Base-by-base conservation (phyloP, 2,329 filamentous ascomycete species). In the Hymenotorrendiella dingleyae region DNA sequence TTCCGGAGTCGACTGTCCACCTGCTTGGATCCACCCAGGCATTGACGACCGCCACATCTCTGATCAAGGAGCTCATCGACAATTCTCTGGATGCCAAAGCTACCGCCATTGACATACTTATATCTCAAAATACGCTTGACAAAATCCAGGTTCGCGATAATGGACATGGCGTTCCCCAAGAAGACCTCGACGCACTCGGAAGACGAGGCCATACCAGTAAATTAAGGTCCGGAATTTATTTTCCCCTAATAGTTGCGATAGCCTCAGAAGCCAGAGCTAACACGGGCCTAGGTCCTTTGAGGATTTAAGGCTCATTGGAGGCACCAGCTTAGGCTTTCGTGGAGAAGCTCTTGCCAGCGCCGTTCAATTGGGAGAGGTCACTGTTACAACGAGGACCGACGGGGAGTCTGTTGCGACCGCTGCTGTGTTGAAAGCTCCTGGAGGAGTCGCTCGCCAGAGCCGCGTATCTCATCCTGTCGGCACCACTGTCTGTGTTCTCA, bases 1-100 rank as follows among this genome's bases (percentile, higher is more conserved):
- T 83, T 6, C 65, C 76, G 2, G 54, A 66, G 27, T 62, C 67
- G 3, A 70, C 74, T 11, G 66, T 73, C 17, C 71, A 72, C 35
- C 71, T 76, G 9, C 67, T 90, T 6, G 74, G 78, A 26, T 78
- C 83, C 6, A 69, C 76, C 3, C 69, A 80, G 52, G 70, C 73
- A 34, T 71, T 89, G 37, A 68, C 73, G 4, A 75, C 76, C 6
- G 73, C 84, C 0, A 64, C 69, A 10, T 73, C 75, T 9, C 65
- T 86, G 2, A 74, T 88, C 53, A 90, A 90, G 58, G 86, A 90
- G 62, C 76, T 90, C 4, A 62, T 90, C 23, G 86, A 90, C 54
- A 90, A 91, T 61, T 73, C 84, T 32, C 72, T 90, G 16, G 85
- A 91, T 61, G 82, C 84, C 6, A 68, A 72, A 40, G 83, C 85